These are phyloP conservation scores for Chlorociboria aeruginascens DNA, from an alignment of 495 filamentous ascomycete species.

Conservation along the genomic window DNA sequence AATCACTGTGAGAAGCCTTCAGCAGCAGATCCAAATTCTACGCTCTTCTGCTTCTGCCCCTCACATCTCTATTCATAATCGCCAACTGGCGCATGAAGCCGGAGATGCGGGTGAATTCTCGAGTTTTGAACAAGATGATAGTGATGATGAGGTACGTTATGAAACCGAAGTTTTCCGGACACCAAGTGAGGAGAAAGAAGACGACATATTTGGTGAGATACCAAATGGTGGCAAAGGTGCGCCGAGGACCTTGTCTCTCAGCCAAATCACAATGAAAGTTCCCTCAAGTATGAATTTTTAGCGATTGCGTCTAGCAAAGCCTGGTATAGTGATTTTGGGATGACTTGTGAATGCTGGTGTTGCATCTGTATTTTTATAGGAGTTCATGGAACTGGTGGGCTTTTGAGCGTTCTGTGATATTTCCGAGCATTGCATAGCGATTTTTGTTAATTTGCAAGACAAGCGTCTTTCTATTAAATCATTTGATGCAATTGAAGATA, in stretches of 20 bases:
- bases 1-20: conserved; percentile 33
- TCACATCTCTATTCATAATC: conserved; percentile 23
- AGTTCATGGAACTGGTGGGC: neutral
- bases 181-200: conserved; percentile 27
- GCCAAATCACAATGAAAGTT: conserved; percentile 31
- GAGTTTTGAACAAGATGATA: conserved; percentile 13
- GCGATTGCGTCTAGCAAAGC: neutral
- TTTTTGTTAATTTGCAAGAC: no score
- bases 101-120: conserved; percentile 13
- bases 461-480: no score
- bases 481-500: no score
- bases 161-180: conserved; percentile 31
- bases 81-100: conserved; percentile 11
- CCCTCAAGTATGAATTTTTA: conserved; percentile 3
- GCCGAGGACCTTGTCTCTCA: conserved; percentile 35
- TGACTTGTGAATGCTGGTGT: neutral
- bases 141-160: conserved; percentile 12
- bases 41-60: conserved; percentile 14
- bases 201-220: conserved; percentile 34
- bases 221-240: conserved; percentile 27
- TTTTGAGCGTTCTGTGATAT: neutral
- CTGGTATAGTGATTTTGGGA: neutral
- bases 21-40: conserved; percentile 24
- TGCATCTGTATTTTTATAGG: neutral
- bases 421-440: neutral